These are phyloP conservation scores for Alternaria brassicicola DNA, from an alignment of 2,329 filamentous ascomycete genomes.

Conservation along the genomic window DNA sequence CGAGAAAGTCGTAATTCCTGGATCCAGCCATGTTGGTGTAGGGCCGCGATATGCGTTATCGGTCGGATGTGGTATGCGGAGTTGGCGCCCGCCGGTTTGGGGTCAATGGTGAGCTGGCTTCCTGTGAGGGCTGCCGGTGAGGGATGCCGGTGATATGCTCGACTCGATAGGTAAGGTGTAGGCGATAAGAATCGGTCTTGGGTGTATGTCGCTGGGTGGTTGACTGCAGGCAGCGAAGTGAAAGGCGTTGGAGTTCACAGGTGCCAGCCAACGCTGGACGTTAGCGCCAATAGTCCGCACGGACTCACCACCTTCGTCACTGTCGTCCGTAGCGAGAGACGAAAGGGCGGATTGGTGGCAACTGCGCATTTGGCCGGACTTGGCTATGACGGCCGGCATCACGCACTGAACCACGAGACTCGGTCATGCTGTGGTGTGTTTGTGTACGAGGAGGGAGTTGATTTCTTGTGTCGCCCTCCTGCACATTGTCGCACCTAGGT, in stretches of 20 bases:
- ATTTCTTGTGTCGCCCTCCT: not conserved
- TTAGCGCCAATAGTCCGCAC: slow-evolving; percentile 18
- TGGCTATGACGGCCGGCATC: not conserved
- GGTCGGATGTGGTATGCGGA: slow-evolving; percentile 25
- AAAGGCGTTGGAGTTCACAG: slow-evolving; percentile 16
- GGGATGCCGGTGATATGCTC: not conserved
- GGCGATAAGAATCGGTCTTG: slow-evolving; percentile 1
- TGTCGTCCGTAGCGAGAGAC: slow-evolving; percentile 6
- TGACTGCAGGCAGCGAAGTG: slow-evolving; percentile 13
- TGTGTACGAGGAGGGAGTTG: not conserved
- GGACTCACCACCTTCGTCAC: slow-evolving; percentile 17
- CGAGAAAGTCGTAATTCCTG: slow-evolving; percentile 99
- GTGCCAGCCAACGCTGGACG: slow-evolving; percentile 18
- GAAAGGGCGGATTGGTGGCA: slow-evolving; percentile 9
- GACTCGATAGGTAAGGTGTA: not conserved
- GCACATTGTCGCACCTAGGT: not conserved
- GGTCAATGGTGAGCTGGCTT: slow-evolving; percentile 16
- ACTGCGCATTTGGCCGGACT: slow-evolving; percentile 8
- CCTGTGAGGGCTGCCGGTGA: not conserved
- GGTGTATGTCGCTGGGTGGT: slow-evolving; percentile 2
- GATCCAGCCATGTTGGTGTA: slow-evolving; percentile 79
- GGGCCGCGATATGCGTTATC: slow-evolving; percentile 18
- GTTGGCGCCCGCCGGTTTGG: slow-evolving; percentile 32
- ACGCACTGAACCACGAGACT: not conserved
- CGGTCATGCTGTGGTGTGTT: not conserved